Base-by-base conservation (phyloP, 2,329 filamentous ascomycete genomes). In the Colletotrichum sublineola region DNA sequence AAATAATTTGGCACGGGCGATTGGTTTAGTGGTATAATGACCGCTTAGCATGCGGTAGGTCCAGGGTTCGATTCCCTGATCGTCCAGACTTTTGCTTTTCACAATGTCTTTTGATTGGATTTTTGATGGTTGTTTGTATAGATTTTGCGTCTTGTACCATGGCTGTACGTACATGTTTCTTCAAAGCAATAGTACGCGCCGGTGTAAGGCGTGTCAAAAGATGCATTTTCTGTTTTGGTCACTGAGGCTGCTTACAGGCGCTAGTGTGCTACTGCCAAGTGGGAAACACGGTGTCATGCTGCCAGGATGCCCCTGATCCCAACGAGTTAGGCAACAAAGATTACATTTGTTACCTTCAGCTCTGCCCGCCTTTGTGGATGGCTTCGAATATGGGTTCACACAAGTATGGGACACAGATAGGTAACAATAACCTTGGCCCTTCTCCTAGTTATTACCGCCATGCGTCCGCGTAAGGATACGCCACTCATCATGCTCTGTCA, bases 1-100 rank as follows among this genome's bases (percentile, higher is more conserved):
- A 24, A 1, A 24, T 24, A 1, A 24, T 24, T 24, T 24, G 24
- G 24, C 24, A 24, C 1, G 66, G 67, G 67, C 67, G 60, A 64
- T 64, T 68, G 67, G 67, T 57, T 68, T 68, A 68, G 67, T 68
- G 67, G 67, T 68, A 68, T 68, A 68, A 68, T 68, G 42, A 63
- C 62, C 67, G 67, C 67, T 68, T 69, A 69, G 61, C 61, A 69
- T 69, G 67, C 55, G 67, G 52, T 63, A 53, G 67, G 67, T 69
- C 61, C 61, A 20, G 67, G 53, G 53, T 70, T 70, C 62, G 67
- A 70, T 70, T 70, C 62, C 67, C 53, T 24, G 53, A 66, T 66
- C 56, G 67, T 70, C 67, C 66, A 68, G 18, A 0, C 9, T 44
- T 8, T 36, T 18, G 9, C 1, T 15, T 0, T 3, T 6, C 5